Evolutionary conservation across 1,284 basidiomycete genomes (phyloP).

Genomic region (Sparassis latifolia): DNA sequence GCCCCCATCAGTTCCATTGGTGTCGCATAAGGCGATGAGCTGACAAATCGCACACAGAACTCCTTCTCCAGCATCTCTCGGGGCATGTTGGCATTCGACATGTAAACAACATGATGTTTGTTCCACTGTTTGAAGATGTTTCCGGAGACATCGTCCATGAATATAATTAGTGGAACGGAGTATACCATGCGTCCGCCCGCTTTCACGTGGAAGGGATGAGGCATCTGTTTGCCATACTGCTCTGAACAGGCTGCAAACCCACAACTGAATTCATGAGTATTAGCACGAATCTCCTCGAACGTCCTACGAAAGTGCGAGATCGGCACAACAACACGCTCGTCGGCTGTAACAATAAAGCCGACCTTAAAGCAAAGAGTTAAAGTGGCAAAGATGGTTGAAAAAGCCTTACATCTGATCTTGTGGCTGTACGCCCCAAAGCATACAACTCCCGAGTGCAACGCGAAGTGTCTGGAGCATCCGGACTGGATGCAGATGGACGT

Average conservation of each 20-base stretch:
- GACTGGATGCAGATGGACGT: not conserved
- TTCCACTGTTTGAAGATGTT: not conserved
- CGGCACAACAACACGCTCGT: not conserved
- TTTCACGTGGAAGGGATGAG: conserved; percentile 1
- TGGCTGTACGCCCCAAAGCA: not conserved
- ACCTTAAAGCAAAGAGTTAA: not conserved
- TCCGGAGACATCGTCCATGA: not conserved
- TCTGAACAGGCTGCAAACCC: not conserved
- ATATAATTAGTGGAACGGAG: conserved; percentile 2
- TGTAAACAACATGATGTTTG: conserved; percentile 1
- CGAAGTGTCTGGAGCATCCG: not conserved
- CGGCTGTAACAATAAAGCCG: not conserved
- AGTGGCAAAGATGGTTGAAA: not conserved
- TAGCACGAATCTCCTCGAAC: not conserved
- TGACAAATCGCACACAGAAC: conserved; percentile 2
- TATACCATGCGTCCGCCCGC: not conserved
- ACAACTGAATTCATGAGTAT: not conserved
- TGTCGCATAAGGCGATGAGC: conserved; percentile 1
- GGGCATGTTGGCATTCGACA: conserved; percentile 2
- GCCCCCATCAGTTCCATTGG: conserved; percentile 5
- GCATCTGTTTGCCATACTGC: not conserved
- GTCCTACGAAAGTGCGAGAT: not conserved
- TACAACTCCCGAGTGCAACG: not conserved
- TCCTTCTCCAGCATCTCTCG: conserved; percentile 3
- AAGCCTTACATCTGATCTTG: not conserved